Percentiles rank a stretch among this genome's conserved stretches.
phyloP scores from a whole-genome alignment of 345 rosid species.

The Theobroma cacao region DNA sequence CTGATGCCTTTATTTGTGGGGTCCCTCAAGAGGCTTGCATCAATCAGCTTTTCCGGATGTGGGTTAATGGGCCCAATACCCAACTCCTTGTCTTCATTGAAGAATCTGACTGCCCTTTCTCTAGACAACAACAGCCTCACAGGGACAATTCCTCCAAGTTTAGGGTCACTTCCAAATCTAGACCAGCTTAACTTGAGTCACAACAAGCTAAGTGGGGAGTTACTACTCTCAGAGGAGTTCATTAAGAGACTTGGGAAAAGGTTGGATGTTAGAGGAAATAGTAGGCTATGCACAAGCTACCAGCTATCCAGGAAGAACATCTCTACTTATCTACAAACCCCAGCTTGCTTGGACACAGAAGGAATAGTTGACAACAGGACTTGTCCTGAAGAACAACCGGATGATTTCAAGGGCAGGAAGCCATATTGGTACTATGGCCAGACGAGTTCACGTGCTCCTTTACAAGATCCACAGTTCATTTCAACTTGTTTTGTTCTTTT shows the following conservation, averaged over 20 bases:
- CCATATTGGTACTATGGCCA: slow-evolving; percentile 20
- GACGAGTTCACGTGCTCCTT: slow-evolving; percentile 22
- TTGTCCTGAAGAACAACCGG: slow-evolving; percentile 16
- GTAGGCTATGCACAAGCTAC: slow-evolving; percentile 32
- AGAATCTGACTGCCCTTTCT: slow-evolving; percentile 34
- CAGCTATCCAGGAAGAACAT: slow-evolving; percentile 18
- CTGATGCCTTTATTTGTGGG: slow-evolving; percentile 28
- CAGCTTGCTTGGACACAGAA: slow-evolving; percentile 23
- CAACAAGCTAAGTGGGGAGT: slow-evolving; percentile 37
- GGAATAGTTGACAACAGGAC: slow-evolving; percentile 9
- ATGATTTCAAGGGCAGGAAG: slow-evolving; percentile 23
- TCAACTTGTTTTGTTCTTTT: slow-evolving; percentile 16
- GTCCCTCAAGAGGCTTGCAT: slow-evolving; percentile 25
- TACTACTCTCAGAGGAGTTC: slow-evolving; percentile 30
- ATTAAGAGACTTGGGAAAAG: slow-evolving; percentile 39
- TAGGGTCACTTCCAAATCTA: slow-evolving; percentile 36
- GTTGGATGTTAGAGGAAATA: slow-evolving; percentile 42
- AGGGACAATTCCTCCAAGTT: slow-evolving; percentile 35
- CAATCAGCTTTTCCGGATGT: slow-evolving; percentile 43
- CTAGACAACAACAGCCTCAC: slow-evolving; percentile 38
- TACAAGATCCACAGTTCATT: background rate
- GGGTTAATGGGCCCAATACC: slow-evolving; percentile 37
- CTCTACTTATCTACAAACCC: slow-evolving; percentile 22
- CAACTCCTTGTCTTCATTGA: slow-evolving; percentile 26
- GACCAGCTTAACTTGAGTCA: slow-evolving; percentile 39